phyloP scores from a whole-genome alignment of 441 rosid genomes.

The Eruca vesicaria region DNA sequence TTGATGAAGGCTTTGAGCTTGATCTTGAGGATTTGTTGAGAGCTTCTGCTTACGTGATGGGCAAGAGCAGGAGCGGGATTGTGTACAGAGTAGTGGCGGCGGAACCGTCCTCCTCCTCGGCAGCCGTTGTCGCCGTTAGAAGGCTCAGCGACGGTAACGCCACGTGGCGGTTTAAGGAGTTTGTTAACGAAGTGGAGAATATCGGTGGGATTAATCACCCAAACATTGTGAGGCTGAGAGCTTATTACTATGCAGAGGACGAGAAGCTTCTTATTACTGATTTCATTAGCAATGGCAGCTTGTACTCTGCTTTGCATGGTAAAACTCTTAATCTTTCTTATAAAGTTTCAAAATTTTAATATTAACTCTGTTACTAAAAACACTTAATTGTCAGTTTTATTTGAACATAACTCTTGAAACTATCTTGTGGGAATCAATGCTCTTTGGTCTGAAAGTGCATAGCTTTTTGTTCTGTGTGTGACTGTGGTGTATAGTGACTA shows the following conservation, averaged over 20 bases:
- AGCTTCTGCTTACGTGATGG: slow-evolving; percentile 91
- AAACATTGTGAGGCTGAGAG: slow-evolving; percentile 68
- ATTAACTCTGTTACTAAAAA: not conserved
- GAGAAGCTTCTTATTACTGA: slow-evolving; percentile 87
- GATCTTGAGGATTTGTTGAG: slow-evolving; percentile 81
- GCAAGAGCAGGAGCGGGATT: slow-evolving; percentile 88
- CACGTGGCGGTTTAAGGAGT: slow-evolving; percentile 72
- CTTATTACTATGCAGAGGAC: slow-evolving; percentile 85
- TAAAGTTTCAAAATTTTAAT: not conserved
- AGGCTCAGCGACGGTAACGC: slow-evolving; percentile 75
- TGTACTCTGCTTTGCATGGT: slow-evolving; percentile 57
- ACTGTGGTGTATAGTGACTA: slow-evolving; percentile 3
- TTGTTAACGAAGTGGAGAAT: slow-evolving; percentile 67
- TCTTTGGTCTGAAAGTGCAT: not conserved
- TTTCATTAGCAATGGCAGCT: slow-evolving; percentile 72
- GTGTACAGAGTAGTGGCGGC: slow-evolving; percentile 87
- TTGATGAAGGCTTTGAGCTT: slow-evolving; percentile 69
- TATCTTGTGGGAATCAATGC: not conserved
- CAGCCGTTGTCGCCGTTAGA: slow-evolving; percentile 54
- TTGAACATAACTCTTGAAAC: not conserved
- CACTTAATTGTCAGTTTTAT: not conserved
- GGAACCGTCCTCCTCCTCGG: slow-evolving; percentile 57
- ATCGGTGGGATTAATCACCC: slow-evolving; percentile 81
- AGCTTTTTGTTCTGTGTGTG: slow-evolving; percentile 1
- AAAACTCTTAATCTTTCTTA: not conserved